These are phyloP conservation scores for Candida sp. DNA, from an alignment of 1,139 yeast genomes.

Conservation along the genomic window DNA sequence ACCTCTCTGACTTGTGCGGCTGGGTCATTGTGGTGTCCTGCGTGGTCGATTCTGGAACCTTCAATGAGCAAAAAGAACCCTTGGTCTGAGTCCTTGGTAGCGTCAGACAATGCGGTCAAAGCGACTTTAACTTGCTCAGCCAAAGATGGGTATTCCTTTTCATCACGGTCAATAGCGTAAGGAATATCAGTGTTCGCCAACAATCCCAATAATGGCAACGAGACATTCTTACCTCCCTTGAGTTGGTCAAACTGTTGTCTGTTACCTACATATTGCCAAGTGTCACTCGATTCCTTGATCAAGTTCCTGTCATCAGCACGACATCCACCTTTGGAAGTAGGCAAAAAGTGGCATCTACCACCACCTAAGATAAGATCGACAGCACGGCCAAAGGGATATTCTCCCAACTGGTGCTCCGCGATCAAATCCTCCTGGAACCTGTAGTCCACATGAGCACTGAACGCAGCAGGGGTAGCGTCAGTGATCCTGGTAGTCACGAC, in stretches of 20 bases:
- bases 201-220: constrained; percentile 74
- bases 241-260: constrained; percentile 57
- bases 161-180: constrained; percentile 74
- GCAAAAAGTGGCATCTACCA: constrained; percentile 79
- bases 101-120: constrained; percentile 60
- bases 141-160: constrained; percentile 65
- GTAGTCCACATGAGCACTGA: constrained; percentile 74
- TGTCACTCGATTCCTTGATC: constrained; percentile 60
- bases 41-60: constrained; percentile 92
- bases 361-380: constrained; percentile 91
- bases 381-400: constrained; percentile 74
- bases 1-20: too few relatives aligned
- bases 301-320: constrained; percentile 70
- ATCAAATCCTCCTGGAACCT: constrained; percentile 81
- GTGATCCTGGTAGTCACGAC: constrained; percentile 83
- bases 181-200: constrained; percentile 79
- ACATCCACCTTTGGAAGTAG: constrained; percentile 52
- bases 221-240: constrained; percentile 59
- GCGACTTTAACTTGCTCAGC: constrained; percentile 79
- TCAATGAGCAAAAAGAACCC: constrained; percentile 87
- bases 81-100: constrained; percentile 68
- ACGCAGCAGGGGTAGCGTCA: constrained; percentile 88
- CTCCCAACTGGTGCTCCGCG: too few relatives aligned
- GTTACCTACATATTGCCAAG: constrained; percentile 68
- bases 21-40: too few relatives aligned